Conservation (phyloP, 257 asterid species). For the Vinca minor region DNA sequence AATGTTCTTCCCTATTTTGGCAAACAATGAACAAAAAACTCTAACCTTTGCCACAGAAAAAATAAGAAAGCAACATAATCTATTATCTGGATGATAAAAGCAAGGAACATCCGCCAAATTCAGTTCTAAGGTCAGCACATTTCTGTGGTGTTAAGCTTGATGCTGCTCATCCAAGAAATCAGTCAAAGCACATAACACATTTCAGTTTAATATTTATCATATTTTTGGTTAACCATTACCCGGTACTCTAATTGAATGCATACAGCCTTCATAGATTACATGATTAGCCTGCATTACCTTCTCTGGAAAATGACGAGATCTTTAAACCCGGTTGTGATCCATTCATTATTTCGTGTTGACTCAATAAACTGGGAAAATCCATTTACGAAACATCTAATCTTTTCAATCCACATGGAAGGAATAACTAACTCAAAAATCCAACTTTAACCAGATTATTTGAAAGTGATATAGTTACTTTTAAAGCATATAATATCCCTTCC, state of each 20-base stretch:
- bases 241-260: neutral
- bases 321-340: neutral
- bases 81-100: neutral
- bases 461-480: too few relatives aligned
- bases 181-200: neutral
- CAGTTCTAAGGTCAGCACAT: neutral
- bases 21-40: neutral
- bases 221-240: neutral
- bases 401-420: neutral
- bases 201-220: neutral
- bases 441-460: neutral
- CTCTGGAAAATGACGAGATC: neutral
- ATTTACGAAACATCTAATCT: neutral
- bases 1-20: neutral
- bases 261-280: neutral
- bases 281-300: neutral
- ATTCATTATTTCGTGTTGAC: neutral
- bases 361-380: neutral
- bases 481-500: neutral
- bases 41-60: neutral
- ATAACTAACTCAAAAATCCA: neutral
- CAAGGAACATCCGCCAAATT: neutral
- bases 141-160: neutral
- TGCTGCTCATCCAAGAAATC: neutral
- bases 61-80: neutral